These are phyloP conservation scores for Aureobasidium zeae DNA, from an alignment of 2,329 filamentous ascomycete genomes.

Conservation along the genomic window DNA sequence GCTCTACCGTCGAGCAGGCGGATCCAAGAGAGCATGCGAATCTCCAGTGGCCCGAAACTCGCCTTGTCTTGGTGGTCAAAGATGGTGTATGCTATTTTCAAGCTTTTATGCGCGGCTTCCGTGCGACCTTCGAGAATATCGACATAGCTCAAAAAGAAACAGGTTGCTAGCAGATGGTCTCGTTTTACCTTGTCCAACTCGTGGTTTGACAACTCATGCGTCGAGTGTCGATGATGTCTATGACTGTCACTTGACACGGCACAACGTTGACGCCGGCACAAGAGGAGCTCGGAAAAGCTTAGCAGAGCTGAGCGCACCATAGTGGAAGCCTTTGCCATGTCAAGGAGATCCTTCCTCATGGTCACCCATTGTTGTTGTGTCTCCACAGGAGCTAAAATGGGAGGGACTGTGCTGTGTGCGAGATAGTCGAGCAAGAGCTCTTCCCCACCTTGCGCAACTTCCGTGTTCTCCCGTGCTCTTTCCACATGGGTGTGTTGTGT, in stretches of 20 bases:
- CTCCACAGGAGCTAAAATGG: neutral
- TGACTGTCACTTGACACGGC: constrained; percentile 17
- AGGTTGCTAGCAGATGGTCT: constrained; percentile 39
- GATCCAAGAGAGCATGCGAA: constrained; percentile 46
- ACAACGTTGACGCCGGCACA: neutral
- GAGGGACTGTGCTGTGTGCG: neutral
- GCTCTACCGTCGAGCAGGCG: constrained; percentile 47
- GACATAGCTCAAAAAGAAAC: constrained; percentile 48
- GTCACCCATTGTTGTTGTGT: neutral
- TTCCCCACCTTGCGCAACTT: neutral
- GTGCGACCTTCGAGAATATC: constrained; percentile 34
- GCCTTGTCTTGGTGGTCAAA: constrained; percentile 28
- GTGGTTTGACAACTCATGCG: neutral
- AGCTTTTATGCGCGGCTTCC: constrained; percentile 40
- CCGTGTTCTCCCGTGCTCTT: neutral
- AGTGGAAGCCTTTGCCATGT: constrained; percentile 1
- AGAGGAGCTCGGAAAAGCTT: constrained; percentile 22
- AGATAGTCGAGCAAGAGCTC: constrained; percentile 1
- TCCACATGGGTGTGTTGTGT: neutral
- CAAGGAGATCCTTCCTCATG: neutral
- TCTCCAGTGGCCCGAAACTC: constrained; percentile 29
- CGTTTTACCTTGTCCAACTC: neutral
- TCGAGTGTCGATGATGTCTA: constrained; percentile 20
- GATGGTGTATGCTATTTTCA: constrained; percentile 42
- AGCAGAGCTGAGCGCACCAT: neutral